Evolutionary conservation across 768 basidiomycete genomes (phyloP).

Genomic region (Bullera alba): DNA sequence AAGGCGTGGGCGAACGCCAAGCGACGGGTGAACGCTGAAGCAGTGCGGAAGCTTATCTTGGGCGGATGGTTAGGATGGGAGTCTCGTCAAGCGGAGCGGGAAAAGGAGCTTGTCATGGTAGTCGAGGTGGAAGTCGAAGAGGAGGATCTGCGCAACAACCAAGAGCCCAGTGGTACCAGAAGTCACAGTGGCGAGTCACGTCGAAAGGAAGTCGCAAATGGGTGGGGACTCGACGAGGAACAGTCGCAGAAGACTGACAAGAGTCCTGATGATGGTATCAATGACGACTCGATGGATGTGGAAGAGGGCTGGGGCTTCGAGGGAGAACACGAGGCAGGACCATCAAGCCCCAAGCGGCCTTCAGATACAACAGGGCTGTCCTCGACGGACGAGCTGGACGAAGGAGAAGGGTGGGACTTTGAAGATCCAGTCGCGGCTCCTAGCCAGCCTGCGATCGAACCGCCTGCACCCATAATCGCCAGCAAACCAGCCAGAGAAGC

Average conservation of each 20-base stretch:
- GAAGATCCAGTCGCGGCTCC: slow-evolving; percentile 46
- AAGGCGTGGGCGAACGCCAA: slow-evolving; percentile 73
- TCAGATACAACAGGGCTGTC: neutral
- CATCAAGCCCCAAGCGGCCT: slow-evolving; percentile 3
- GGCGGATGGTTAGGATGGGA: slow-evolving; percentile 37
- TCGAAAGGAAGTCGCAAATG: slow-evolving; percentile 37
- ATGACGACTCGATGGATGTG: slow-evolving; percentile 10
- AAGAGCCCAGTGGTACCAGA: slow-evolving; percentile 49
- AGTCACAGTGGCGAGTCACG: too few species aligned
- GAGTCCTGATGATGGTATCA: neutral
- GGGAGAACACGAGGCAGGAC: slow-evolving; percentile 44
- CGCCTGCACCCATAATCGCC: slow-evolving; percentile 55
- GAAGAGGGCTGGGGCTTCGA: slow-evolving; percentile 49
- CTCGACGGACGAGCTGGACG: slow-evolving; percentile 29
- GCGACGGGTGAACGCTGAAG: slow-evolving; percentile 60
- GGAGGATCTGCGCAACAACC: slow-evolving; percentile 4
- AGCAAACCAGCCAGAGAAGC: slow-evolving; percentile 64
- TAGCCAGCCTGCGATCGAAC: slow-evolving; percentile 48
- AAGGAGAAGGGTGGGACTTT: slow-evolving; percentile 70
- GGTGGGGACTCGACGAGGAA: slow-evolving; percentile 25
- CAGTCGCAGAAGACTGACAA: neutral
- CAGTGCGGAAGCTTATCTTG: slow-evolving; percentile 56
- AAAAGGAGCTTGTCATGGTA: slow-evolving; percentile 22
- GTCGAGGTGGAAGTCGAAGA: slow-evolving; percentile 32
- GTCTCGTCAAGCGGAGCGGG: slow-evolving; percentile 9